Conservation (phyloP, 129 eudicot genomes). For the Calendula officinalis region DNA sequence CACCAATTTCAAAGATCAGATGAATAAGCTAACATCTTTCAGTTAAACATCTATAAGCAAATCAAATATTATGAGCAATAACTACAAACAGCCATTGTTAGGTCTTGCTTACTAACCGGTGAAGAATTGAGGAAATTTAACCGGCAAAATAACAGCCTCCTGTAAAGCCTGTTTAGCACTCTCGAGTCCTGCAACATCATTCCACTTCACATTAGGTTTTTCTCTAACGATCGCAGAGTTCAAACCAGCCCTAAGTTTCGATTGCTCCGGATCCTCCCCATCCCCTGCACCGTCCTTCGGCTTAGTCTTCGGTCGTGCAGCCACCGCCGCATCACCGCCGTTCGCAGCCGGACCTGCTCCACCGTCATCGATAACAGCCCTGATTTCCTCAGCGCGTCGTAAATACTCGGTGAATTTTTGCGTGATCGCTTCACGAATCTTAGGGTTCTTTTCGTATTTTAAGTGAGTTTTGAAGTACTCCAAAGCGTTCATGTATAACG, state of each 20-base stretch:
- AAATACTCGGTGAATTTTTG: constrained; percentile 71
- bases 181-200: constrained; percentile 77
- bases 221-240: constrained; percentile 71
- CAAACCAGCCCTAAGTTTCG: constrained; percentile 62
- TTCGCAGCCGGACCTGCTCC: constrained; percentile 46
- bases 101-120: constrained; percentile 42
- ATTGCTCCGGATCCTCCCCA: constrained; percentile 66
- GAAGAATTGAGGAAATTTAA: constrained; percentile 75
- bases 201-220: constrained; percentile 83
- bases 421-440: constrained; percentile 74
- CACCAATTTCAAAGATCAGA: not conserved
- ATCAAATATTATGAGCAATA: too few relatives aligned
- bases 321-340: constrained; percentile 62
- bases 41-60: too few relatives aligned
- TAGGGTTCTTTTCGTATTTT: constrained; percentile 75
- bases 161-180: constrained; percentile 85
- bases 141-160: constrained; percentile 77
- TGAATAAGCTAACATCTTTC: too few relatives aligned
- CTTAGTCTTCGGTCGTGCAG: constrained; percentile 51
- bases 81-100: not conserved
- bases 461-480: constrained; percentile 73
- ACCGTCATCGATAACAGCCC: constrained; percentile 66
- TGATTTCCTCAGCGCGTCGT: constrained; percentile 81
- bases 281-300: constrained; percentile 42
- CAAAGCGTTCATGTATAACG: constrained; percentile 72